Evolutionary conservation across 176 grass and related monocot genomes (phyloP).

Genomic region (Alloteropsis semialata): DNA sequence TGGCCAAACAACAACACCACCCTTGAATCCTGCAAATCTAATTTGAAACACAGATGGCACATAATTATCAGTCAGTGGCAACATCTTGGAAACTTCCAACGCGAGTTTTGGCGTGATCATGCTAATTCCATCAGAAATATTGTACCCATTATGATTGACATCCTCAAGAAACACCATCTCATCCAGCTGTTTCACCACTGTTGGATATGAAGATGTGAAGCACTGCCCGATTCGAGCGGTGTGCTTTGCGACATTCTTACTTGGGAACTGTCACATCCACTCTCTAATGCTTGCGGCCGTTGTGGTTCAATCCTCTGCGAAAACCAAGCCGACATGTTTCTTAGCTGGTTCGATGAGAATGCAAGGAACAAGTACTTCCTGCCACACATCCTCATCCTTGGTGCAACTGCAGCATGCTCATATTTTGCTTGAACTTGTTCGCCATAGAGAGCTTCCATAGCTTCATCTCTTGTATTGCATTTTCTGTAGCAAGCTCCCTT

Average conservation of each 20-base stretch:
- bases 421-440: too few relatives aligned
- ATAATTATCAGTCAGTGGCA: constrained; percentile 40
- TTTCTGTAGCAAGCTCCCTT: too few relatives aligned
- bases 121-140: constrained; percentile 87
- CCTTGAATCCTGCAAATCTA: constrained; percentile 79
- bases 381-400: too few relatives aligned
- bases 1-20: constrained; percentile 64
- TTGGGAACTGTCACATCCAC: constrained; percentile 81
- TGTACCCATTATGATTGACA: constrained; percentile 46
- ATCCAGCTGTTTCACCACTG: constrained; percentile 39
- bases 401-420: too few relatives aligned
- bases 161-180: constrained; percentile 46
- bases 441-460: too few relatives aligned
- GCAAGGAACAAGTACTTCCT: constrained; percentile 81
- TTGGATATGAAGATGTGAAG: constrained; percentile 86
- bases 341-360: constrained; percentile 77
- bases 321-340: constrained; percentile 85
- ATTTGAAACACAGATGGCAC: constrained; percentile 87
- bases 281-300: constrained; percentile 33
- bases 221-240: constrained; percentile 83
- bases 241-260: constrained; percentile 68
- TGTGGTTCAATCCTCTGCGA: constrained; percentile 60
- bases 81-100: constrained; percentile 56
- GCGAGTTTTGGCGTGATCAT: constrained; percentile 69
- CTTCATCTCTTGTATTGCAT: too few relatives aligned